A percentile compares a stretch with the other conserved stretches of the same genome.
Conservation (phyloP, 257 asterid species). For the Hygrophila difformis region DNA sequence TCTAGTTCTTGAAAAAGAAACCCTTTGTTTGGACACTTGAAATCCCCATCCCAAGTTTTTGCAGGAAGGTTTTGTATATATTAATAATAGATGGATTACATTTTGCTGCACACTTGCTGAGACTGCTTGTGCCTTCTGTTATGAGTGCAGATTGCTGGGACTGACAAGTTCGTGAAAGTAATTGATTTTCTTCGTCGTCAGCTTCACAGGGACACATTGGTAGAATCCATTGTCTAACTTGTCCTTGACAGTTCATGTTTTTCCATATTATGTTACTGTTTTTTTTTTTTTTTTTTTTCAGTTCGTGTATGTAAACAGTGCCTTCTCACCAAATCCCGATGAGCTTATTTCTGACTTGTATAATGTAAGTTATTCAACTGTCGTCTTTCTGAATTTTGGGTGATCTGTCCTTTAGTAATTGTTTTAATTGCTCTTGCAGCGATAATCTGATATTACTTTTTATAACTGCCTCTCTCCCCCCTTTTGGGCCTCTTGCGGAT, state of each 20-base stretch:
- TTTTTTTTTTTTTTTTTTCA: constrained; percentile 11
- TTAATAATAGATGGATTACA: not conserved
- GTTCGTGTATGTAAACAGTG: constrained; percentile 98
- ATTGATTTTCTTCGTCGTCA: constrained; percentile 93
- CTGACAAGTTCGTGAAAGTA: constrained; percentile 81
- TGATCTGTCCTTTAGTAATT: no score
- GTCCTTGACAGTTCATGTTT: not conserved
- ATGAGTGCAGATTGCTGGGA: constrained; percentile 60
- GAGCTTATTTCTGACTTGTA: constrained; percentile 76
- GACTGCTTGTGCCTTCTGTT: constrained; percentile 2
- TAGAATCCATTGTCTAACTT: constrained; percentile 13
- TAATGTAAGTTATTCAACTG: constrained; percentile 47
- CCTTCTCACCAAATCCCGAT: constrained; percentile 95
- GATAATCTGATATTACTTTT: no score
- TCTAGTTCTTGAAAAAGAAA: not conserved
- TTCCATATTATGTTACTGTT: no score
- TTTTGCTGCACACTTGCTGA: not conserved
- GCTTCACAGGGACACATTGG: constrained; percentile 92
- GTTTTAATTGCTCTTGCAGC: no score
- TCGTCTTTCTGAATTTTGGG: constrained; percentile 6
- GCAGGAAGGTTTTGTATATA: not conserved
- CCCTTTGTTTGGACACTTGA: not conserved
- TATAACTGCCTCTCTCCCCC: no score
- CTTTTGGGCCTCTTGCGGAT: no score
- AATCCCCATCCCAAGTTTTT: not conserved